Evolutionary conservation across 2,329 filamentous ascomycete species (phyloP), one percentile per base, ranked within the genome.

Genomic region (Chrysoporthe austroafricana): DNA sequence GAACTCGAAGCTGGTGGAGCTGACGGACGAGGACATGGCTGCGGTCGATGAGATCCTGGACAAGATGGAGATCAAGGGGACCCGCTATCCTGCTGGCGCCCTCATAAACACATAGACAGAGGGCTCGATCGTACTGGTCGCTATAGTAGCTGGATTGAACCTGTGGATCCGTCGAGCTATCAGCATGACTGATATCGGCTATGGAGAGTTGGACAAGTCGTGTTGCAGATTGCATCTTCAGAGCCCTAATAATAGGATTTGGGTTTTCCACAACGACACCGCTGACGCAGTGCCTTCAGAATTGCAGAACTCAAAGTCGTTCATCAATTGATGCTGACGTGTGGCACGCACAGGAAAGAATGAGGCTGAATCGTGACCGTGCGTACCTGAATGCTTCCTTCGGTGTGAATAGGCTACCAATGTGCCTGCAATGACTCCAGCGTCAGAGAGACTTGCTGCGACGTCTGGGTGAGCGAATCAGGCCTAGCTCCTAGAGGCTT

Each of bases 1-100:
- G 80, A 92, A 92, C 72, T 77, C 81, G 43, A 83, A 80, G 68
- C 71, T 79, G 46, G 78, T 88, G 5, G 77, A 83, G 1, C 74
- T 90, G 58, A 82, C 78, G 1, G 79, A 82, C 2, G 80, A 80
- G 4, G 87, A 89, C 70, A 74, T 87, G 75, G 74, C 73, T 6
- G 80, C 82, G 70, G 84, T 89, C 62, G 83, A 87, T 61, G 72
- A 73, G 18, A 81, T 85, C 11, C 72, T 89, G 34, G 78, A 76
- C 11, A 80, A 79, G 65, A 85, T 87, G 71, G 79, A 82, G 58
- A 73, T 82, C 8, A 76, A 77, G 1, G 87, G 88, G 2, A 75
- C 70, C 1, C 79, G 87, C 44, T 89, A 89, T 72, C 79, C 80
- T 9, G 76, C 75, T 8, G 66, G 70, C 9, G 57, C 74, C 26